phyloP scores from a whole-genome alignment of 1,284 basidiomycete genomes.

The Ceratobasidium theobromae region DNA sequence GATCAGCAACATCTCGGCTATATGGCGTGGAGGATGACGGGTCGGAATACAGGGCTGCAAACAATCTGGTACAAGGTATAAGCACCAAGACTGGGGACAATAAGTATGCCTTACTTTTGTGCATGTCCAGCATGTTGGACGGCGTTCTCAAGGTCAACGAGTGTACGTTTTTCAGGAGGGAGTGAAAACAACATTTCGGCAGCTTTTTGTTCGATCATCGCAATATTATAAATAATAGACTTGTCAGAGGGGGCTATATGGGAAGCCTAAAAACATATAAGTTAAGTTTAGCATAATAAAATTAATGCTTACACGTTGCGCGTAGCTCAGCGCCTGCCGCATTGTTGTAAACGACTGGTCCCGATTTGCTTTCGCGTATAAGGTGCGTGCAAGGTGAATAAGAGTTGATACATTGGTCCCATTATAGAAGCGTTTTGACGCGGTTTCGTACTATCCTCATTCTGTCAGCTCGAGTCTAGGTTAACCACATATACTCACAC shows the following conservation, averaged over 20 bases:
- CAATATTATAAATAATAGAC: constrained; percentile 88
- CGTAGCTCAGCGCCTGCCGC: constrained; percentile 76
- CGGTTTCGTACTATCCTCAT: constrained; percentile 77
- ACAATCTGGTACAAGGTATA: constrained; percentile 56
- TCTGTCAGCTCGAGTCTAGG: background rate
- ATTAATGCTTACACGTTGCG: constrained; percentile 60
- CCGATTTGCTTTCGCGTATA: constrained; percentile 89
- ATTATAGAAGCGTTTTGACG: constrained; percentile 69
- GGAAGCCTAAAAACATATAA: constrained; percentile 58
- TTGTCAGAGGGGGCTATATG: constrained; percentile 83
- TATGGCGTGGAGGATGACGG: constrained; percentile 74
- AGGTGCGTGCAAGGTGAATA: constrained; percentile 82
- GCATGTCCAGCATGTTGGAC: constrained; percentile 85
- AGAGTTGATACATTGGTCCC: constrained; percentile 71
- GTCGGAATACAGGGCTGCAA: constrained; percentile 77
- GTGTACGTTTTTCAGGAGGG: constrained; percentile 69
- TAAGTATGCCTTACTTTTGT: constrained; percentile 63
- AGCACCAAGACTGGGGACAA: background rate
- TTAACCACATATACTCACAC: constrained; percentile 58
- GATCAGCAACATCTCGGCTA: constrained; percentile 80
- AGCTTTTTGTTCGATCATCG: constrained; percentile 94
- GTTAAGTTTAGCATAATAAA: background rate
- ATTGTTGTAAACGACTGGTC: constrained; percentile 80
- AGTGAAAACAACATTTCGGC: constrained; percentile 83
- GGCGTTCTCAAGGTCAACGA: constrained; percentile 75